Evolutionary conservation across 345 rosid genomes (phyloP), one percentile per base, ranked within the genome.

Genomic region (Nasturtium officinale): DNA sequence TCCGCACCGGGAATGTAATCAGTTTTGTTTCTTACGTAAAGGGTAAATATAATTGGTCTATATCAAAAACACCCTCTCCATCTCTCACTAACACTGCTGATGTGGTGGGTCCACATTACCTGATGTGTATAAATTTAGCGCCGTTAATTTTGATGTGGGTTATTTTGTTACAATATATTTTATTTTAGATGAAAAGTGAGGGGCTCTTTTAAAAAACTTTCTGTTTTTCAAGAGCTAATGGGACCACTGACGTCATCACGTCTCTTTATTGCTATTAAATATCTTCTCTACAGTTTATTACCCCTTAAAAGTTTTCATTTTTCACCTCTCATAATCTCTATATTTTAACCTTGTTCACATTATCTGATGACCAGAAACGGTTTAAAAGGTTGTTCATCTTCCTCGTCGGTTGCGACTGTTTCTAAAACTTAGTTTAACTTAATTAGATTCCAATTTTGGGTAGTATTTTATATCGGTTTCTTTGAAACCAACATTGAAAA

Each of bases 11-110:
- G 64, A 23, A 43, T 15, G 65, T 58, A 51, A 53, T 33, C 69
- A 43, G 46, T 55, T 75, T 74, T 74, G 73, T 60, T 60, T 75
- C 63, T 16, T 75, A 67, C 78, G 73, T 67, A 58, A 66, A 47
- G 78, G 9, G 45, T 16, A 63, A 57, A 7, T 35, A 15, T 10
- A 54, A 9, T 16, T n/a, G 2, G 0, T 40, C 6, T 5, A 18
- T 5, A 72, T 29, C 45, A 40, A 40, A 51, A 16, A 38, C 66
- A 33, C 33, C 29, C 59, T 15, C 2, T 23, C 25, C 25, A 23
- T 23, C 25, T 23, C 25, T 23, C 25, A 23, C 25, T 23, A 23
- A 23, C 25, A 1, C 2, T 23, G 1, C 25, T 23, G 25, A 1
- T 23, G 25, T 23, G 25, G 25, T 23, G 1, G 25, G 25, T 23